Percentiles rank a stretch among this genome's conserved stretches.
phyloP scores from a whole-genome alignment of 257 asterid species.

The Coffea eugenioides region DNA sequence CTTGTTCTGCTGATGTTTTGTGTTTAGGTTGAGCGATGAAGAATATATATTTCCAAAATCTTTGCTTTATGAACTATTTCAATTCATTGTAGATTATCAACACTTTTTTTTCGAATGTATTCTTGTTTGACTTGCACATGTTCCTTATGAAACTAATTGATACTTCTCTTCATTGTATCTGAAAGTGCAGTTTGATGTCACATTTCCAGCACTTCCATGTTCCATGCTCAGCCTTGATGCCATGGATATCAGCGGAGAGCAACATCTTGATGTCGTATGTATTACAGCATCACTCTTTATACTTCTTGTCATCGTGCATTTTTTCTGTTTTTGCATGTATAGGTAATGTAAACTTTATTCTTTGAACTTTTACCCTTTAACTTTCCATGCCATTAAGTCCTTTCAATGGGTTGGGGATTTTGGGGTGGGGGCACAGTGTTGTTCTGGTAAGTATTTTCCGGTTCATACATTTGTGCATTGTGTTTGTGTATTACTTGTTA shows the following conservation, averaged over 20 bases:
- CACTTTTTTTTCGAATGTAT: not conserved
- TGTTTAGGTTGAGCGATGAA: not conserved
- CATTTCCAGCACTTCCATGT: constrained; percentile 95
- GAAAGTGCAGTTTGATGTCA: constrained; percentile 93
- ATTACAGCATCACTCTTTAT: constrained; percentile 10
- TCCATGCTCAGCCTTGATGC: constrained; percentile 94
- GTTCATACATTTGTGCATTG: not conserved
- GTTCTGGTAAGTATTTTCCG: not conserved
- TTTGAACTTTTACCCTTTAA: not conserved
- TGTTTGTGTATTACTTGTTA: not conserved
- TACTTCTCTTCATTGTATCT: constrained; percentile 24
- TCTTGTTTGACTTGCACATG: not conserved
- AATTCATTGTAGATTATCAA: not conserved
- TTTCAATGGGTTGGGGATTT: not conserved
- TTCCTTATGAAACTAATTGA: constrained; percentile 21
- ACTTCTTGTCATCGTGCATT: not conserved
- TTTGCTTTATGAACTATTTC: not conserved
- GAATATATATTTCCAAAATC: not conserved
- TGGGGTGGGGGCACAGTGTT: not conserved
- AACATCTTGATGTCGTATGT: constrained; percentile 96
- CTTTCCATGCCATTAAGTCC: not conserved
- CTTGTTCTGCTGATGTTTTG: not conserved
- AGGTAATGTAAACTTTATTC: not conserved
- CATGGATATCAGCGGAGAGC: constrained; percentile 99
- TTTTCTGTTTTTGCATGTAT: not conserved